phyloP scores from a whole-genome alignment of 2,329 filamentous ascomycete genomes.

The Fusarium foetens region DNA sequence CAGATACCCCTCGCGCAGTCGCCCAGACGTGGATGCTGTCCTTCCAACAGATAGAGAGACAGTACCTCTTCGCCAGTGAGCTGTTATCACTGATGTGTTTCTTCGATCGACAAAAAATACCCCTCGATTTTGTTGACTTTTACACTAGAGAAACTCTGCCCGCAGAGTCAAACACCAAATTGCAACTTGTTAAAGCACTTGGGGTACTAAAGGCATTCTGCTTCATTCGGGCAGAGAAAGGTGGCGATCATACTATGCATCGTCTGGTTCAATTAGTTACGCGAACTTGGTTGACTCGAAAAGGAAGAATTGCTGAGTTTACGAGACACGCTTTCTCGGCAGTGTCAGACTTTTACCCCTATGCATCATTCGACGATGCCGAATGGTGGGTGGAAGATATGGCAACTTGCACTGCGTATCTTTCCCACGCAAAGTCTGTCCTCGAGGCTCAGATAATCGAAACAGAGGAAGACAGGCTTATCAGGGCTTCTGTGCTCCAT shows the following conservation, averaged over 20 bases:
- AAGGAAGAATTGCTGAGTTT: constrained; percentile 20
- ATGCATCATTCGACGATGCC: constrained; percentile 16
- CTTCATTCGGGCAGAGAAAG: constrained; percentile 37
- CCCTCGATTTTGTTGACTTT: constrained; percentile 30
- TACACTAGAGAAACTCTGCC: background rate
- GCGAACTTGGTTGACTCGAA: constrained; percentile 41
- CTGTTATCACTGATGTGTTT: constrained; percentile 49
- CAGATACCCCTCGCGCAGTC: constrained; percentile 41
- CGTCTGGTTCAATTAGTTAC: constrained; percentile 50
- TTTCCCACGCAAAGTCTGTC: constrained; percentile 42
- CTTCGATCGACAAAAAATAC: constrained; percentile 47
- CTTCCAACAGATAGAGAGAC: constrained; percentile 47
- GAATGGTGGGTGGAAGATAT: background rate
- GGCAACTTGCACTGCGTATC: constrained; percentile 31
- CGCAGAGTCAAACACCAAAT: rapidly evolving
- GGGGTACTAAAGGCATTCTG: constrained; percentile 46
- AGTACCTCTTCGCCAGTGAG: constrained; percentile 39
- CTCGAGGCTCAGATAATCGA: constrained; percentile 13
- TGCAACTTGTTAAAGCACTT: constrained; percentile 10
- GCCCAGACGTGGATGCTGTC: constrained; percentile 49
- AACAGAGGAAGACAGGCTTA: constrained; percentile 10
- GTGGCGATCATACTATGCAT: constrained; percentile 44
- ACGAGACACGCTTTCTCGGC: constrained; percentile 32
- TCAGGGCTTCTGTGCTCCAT: constrained; percentile 22
- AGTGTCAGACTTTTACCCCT: constrained; percentile 39